Percentiles rank a stretch among this genome's conserved stretches.
These are phyloP conservation scores for Sporothrix euskadiensis DNA, from an alignment of 2,329 filamentous ascomycete genomes.

Conservation along the genomic window DNA sequence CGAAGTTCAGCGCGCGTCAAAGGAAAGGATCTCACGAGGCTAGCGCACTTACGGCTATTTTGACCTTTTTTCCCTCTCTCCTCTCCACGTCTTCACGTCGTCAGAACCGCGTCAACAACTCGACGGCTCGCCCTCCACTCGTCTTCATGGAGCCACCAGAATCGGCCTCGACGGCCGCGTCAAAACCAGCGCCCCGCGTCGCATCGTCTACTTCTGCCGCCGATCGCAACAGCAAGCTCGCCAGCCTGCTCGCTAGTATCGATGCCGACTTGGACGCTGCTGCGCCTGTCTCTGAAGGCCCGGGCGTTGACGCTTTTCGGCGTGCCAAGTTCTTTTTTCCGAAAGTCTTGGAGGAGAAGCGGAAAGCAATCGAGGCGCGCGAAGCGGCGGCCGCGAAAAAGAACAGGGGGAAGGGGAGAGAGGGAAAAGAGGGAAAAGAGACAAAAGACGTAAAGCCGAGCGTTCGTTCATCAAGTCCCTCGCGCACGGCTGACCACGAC, in stretches of 20 bases:
- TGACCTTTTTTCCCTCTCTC: background rate
- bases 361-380: slow-evolving; percentile 15
- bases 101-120: too few species aligned
- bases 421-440: slow-evolving; percentile 11
- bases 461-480: background rate
- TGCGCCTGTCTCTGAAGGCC: slow-evolving; percentile 30
- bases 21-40: background rate
- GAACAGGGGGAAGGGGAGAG: background rate
- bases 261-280: slow-evolving; percentile 19
- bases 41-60: background rate
- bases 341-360: slow-evolving; percentile 34
- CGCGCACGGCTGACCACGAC: background rate
- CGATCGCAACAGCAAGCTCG: slow-evolving; percentile 6
- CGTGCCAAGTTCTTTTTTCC: slow-evolving; percentile 53
- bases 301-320: slow-evolving; percentile 52
- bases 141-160: background rate
- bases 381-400: background rate
- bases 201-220: background rate
- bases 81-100: background rate
- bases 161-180: background rate
- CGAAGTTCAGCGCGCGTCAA: background rate
- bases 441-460: slow-evolving; percentile 24
- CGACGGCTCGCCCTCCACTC: background rate
- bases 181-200: background rate
- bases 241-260: slow-evolving; percentile 10